These are phyloP conservation scores for Euclidium syriacum DNA, from an alignment of 345 rosid genomes.

Conservation along the genomic window DNA sequence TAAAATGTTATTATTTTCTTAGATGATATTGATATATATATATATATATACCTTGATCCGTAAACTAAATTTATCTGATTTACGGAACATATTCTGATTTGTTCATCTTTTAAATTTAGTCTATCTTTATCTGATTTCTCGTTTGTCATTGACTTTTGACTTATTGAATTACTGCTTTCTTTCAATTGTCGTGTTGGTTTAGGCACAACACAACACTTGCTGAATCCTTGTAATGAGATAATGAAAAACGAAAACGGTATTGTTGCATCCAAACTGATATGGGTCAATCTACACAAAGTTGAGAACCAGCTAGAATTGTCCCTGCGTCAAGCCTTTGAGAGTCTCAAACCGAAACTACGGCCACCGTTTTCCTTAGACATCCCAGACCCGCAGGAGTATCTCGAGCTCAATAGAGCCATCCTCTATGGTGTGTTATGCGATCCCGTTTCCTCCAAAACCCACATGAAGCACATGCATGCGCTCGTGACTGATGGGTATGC, in stretches of 20 bases:
- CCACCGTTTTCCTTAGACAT: slow-evolving; percentile 59
- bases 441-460: slow-evolving; percentile 39
- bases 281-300: slow-evolving; percentile 35
- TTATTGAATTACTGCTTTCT: background rate
- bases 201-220: too few relatives aligned
- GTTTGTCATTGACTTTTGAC: too few relatives aligned
- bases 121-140: too few relatives aligned
- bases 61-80: too few relatives aligned
- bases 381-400: slow-evolving; percentile 49
- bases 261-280: slow-evolving; percentile 47
- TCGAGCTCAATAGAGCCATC: slow-evolving; percentile 55
- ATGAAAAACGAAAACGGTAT: slow-evolving; percentile 3
- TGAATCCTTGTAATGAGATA: background rate
- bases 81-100: too few relatives aligned
- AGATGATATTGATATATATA: too few relatives aligned
- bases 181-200: too few relatives aligned
- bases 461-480: slow-evolving; percentile 64
- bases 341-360: slow-evolving; percentile 37
- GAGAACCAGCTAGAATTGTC: slow-evolving; percentile 52
- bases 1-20: too few relatives aligned
- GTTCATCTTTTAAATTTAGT: too few relatives aligned
- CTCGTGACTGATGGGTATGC: slow-evolving; percentile 67
- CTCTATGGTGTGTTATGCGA: slow-evolving; percentile 55
- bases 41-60: too few relatives aligned
- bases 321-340: slow-evolving; percentile 53